A percentile compares a stretch with the other conserved stretches of the same genome.
phyloP scores from a whole-genome alignment of 2,329 filamentous ascomycete species.

The Aspergillus uvarum region DNA sequence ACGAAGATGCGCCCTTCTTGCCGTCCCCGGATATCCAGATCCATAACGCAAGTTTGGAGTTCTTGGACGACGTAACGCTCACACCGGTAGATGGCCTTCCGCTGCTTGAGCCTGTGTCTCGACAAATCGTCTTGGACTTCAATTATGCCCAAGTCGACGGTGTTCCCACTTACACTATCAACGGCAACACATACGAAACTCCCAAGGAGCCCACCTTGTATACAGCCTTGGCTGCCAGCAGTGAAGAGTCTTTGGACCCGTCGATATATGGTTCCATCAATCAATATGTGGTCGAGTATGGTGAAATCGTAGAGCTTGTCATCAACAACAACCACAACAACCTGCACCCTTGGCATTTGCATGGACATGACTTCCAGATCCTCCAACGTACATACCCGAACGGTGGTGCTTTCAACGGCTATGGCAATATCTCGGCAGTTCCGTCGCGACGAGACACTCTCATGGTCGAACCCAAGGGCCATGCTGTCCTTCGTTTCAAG shows the following conservation, averaged over 20 bases:
- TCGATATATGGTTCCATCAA: conserved; percentile 68
- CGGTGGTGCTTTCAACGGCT: conserved; percentile 29
- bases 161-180: conserved; percentile 61
- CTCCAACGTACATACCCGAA: conserved; percentile 31
- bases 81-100: conserved; percentile 25
- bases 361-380: conserved; percentile 54
- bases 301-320: conserved; percentile 45
- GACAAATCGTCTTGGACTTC: conserved; percentile 41
- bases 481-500: conserved; percentile 35
- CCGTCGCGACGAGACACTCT: conserved; percentile 36
- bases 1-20: conserved; percentile 48
- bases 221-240: conserved; percentile 65
- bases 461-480: conserved; percentile 34
- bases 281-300: conserved; percentile 65
- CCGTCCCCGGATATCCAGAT: conserved; percentile 57
- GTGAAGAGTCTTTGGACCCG: conserved; percentile 54
- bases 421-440: conserved; percentile 26
- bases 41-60: conserved; percentile 52
- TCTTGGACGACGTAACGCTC: conserved; percentile 63
- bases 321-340: conserved; percentile 38
- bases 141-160: conserved; percentile 70
- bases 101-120: conserved; percentile 30
- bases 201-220: conserved; percentile 81
- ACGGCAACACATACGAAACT: conserved; percentile 71
- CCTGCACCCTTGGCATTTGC: conserved; percentile 52